phyloP scores from a whole-genome alignment of 495 filamentous ascomycete species.

The Neurospora sp. region DNA sequence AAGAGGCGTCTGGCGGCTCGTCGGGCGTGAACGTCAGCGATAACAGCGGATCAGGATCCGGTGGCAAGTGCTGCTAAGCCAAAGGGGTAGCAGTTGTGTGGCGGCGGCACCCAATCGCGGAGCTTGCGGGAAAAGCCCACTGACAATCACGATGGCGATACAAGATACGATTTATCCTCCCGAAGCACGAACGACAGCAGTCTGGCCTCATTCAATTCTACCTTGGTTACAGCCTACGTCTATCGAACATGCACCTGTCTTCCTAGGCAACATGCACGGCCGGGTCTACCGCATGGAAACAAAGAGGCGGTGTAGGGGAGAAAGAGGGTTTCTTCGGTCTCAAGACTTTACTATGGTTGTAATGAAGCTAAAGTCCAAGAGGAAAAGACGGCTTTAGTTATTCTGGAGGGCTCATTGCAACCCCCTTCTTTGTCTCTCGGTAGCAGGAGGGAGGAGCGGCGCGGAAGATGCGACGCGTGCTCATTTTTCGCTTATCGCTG shows the following conservation, averaged over 20 bases:
- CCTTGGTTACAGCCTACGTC: neutral
- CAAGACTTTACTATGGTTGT: neutral
- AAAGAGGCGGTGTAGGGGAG: neutral
- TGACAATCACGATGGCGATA: neutral
- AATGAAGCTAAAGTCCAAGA: neutral
- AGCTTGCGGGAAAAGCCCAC: constrained; percentile 2
- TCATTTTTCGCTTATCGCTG: neutral
- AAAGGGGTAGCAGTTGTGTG: neutral
- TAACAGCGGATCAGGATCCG: constrained; percentile 46
- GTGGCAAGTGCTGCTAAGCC: constrained; percentile 79
- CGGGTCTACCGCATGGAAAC: neutral
- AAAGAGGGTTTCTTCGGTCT: neutral
- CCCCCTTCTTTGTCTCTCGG: neutral
- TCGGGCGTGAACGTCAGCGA: constrained; percentile 63
- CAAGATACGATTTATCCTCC: neutral
- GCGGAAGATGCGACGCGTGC: neutral
- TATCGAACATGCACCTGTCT: neutral
- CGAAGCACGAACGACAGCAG: neutral
- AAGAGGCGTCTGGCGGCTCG: constrained; percentile 50
- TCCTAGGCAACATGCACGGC: neutral
- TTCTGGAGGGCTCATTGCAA: neutral
- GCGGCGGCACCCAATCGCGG: constrained; percentile 1
- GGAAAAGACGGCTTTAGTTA: neutral
- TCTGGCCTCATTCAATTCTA: neutral
- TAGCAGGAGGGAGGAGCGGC: neutral